Evolutionary conservation across 1,139 yeast genomes (phyloP), one percentile per base, ranked within the genome.

Genomic region (Eremothecium coryli): DNA sequence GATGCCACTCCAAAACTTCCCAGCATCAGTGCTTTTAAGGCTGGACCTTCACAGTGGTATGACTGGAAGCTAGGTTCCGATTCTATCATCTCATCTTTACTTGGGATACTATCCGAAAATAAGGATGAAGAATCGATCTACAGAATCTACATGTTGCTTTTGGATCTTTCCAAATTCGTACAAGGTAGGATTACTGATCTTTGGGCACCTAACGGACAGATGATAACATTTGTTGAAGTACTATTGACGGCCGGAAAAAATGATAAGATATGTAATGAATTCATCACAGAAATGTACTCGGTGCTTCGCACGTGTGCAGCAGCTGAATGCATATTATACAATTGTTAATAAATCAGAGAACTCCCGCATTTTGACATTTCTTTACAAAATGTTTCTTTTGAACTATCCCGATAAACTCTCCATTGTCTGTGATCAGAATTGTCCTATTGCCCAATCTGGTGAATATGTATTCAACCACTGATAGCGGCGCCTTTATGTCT

Each of bases 371-470:
- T n/a, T 52, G 44, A 36, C 62, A 58, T 38, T 53, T 70, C 39
- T 73, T 76, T 36, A 73, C 68, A 44, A 72, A 68, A 31, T 65
- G 65, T 52, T 74, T 74, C 48, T 73, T 72, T 48, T 74, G 78
- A 42, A 74, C 55, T 3, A 73, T 62, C 1, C 79, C 79, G 40
- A 64, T 63, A 48, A 66, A 73, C 38, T 57, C 54, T 8, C 78
- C 79, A 24, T 68, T 60, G 34, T 64, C 62, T n/a, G 67, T 50
- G 21, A 73, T 64, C 16, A 73, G 71, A 22, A 74, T 62, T 11
- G 67, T 71, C 34, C 79, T 52, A 29, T 66, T 68, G 1, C 81
- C 81, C 26, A 74, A 56, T 42, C 70, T 68, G 31, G 72, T 70
- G 48, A 74, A 74, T 18, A 74, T 60, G 50, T 68, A 59, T 43